Evolutionary conservation across 495 filamentous ascomycete genomes (phyloP), one percentile per base, ranked within the genome.

Genomic region (Pyrenopolyporus hunteri): DNA sequence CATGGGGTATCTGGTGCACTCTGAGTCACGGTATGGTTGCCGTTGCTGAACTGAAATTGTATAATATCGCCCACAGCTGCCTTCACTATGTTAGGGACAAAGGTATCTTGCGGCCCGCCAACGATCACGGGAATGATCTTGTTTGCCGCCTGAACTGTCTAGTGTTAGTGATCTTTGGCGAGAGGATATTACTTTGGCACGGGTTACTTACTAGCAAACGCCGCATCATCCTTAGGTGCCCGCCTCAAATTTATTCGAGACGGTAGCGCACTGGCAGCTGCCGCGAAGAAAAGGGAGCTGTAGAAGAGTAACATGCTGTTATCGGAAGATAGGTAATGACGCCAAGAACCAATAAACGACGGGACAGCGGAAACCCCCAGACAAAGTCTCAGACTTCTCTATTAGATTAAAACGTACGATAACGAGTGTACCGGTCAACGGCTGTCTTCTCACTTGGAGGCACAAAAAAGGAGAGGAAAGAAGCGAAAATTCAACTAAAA

Each of bases 1-100:
- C 87, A 89, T 2, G 87, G 84, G 2, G 76, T 65, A 25, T 75
- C 70, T 72, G 26, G 5, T 4, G 49, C 37, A 31, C 65, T 68
- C 25, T 68, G 61, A 2, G 65, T 68, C 5, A 68, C 60, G 10
- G 65, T 68, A 43, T 68, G 65, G 39, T 68, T 68, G n/a, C 65
- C 65, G 13, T 64, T 65, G 35, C 65, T 65, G 73, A 83, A 84
- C 37, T 83, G 81, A 69, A 83, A 84, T 48, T 83, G 80, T 32
- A 84, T 72, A 45, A 80, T 54, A 28, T 79, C 75, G 7, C 82
- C 82, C 0, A 69, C 59, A 1, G 36, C 57, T 1, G 79, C 82
- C 20, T 59, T 64, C 26, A 83, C 52, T 2, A 66, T 73, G 36
- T 76, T 68, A 6, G 78, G 78, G 5, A 68, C 63, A 36, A 60